Evolutionary conservation across 345 rosid genomes (phyloP).

Genomic region (Sonneratia alba): DNA sequence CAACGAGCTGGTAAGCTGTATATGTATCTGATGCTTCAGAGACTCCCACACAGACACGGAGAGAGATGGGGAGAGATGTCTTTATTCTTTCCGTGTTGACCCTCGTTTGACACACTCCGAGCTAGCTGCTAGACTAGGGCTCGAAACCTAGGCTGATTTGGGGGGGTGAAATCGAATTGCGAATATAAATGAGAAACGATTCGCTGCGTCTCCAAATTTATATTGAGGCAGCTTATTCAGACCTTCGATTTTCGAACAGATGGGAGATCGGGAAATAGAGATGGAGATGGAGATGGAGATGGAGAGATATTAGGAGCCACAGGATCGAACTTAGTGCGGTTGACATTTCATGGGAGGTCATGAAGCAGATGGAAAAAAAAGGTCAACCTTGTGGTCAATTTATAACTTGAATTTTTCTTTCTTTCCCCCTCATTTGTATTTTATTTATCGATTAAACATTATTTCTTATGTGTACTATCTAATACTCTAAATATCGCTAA

Average conservation of each 20-base stretch:
- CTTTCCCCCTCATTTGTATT: neutral
- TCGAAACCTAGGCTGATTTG: neutral
- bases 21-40: no score
- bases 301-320: no score
- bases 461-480: no score
- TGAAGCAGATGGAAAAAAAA: neutral
- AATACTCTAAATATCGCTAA: neutral
- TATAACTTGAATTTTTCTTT: neutral
- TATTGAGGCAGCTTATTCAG: neutral
- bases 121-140: neutral
- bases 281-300: no score
- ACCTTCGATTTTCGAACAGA: neutral
- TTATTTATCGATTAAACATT: neutral
- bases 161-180: neutral
- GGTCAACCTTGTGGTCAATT: constrained; percentile 5
- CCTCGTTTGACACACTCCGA: neutral
- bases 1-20: neutral
- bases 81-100: constrained; percentile 2
- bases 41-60: neutral
- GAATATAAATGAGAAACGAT: neutral
- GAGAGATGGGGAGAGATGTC: neutral
- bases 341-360: constrained; percentile 4
- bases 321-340: neutral
- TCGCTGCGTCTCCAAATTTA: neutral
- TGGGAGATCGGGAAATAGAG: no score